These are phyloP conservation scores for Mangifera indica DNA, from an alignment of 345 rosid species.

Conservation along the genomic window DNA sequence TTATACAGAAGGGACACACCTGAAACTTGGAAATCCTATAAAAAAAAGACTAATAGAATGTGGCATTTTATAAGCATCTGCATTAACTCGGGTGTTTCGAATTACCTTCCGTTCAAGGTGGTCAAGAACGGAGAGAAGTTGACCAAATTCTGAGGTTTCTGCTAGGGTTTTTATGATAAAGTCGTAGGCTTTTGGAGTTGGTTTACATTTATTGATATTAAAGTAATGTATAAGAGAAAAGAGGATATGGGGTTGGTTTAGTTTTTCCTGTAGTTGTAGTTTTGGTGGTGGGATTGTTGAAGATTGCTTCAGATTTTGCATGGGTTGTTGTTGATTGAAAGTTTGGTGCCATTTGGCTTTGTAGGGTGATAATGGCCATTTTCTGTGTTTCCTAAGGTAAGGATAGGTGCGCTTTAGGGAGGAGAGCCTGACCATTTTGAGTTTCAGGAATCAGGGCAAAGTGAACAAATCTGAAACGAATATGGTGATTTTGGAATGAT, in stretches of 20 bases:
- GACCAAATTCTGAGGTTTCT: constrained; percentile 39
- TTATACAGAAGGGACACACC: constrained; percentile 65
- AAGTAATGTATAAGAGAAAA: constrained; percentile 48
- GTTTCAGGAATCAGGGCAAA: too few relatives aligned
- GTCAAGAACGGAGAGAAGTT: constrained; percentile 50
- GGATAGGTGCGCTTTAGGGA: too few relatives aligned
- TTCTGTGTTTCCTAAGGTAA: constrained; percentile 59
- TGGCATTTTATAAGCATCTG: constrained; percentile 28
- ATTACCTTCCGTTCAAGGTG: constrained; percentile 49
- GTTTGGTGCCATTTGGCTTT: constrained; percentile 58
- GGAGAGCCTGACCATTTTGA: too few relatives aligned
- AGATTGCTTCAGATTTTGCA: constrained; percentile 35
- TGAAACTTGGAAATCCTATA: constrained; percentile 59
- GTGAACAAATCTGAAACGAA: too few relatives aligned
- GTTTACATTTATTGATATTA: constrained; percentile 40
- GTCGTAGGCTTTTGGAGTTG: constrained; percentile 61
- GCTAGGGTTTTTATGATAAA: constrained; percentile 51
- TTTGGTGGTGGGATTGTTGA: constrained; percentile 15
- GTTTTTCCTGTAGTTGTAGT: constrained; percentile 14
- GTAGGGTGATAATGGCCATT: constrained; percentile 50
- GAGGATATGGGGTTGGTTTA: constrained; percentile 24
- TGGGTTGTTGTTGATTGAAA: constrained; percentile 50
- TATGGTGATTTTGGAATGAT: too few relatives aligned
- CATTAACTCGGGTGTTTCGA: constrained; percentile 63
- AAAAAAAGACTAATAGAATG: constrained; percentile 56